These are phyloP conservation scores for Neoarthrinium moseri DNA, from an alignment of 2,329 filamentous ascomycete species.

Conservation along the genomic window DNA sequence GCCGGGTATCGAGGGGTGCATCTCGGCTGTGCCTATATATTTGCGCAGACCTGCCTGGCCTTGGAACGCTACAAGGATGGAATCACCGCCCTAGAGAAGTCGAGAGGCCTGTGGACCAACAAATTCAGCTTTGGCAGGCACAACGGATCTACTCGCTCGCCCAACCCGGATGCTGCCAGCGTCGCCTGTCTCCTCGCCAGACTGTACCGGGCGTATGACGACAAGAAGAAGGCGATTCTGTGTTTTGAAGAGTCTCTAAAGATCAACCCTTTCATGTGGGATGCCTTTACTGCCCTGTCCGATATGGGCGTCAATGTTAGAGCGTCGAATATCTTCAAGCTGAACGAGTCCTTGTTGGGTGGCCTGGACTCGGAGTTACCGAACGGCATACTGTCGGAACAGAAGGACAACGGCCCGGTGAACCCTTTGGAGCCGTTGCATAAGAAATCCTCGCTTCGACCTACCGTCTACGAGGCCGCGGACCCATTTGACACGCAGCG, in stretches of 20 bases:
- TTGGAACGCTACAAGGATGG: conserved; percentile 80
- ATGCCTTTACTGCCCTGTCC: conserved; percentile 86
- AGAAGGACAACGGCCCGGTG: conserved; percentile 32
- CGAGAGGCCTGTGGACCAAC: conserved; percentile 70
- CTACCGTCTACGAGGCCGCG: conserved; percentile 31
- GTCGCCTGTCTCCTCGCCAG: conserved; percentile 84
- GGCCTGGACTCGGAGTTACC: conserved; percentile 40
- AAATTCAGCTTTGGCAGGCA: conserved; percentile 82
- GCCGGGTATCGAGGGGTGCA: conserved; percentile 70
- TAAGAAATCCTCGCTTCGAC: conserved; percentile 41
- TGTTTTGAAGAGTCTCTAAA: conserved; percentile 88
- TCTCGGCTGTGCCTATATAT: conserved; percentile 85
- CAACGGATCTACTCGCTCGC: conserved; percentile 70
- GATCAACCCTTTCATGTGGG: conserved; percentile 95
- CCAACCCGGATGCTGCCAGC: conserved; percentile 78
- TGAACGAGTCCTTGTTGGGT: conserved; percentile 55
- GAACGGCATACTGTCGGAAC: conserved; percentile 30
- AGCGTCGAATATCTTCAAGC: conserved; percentile 82
- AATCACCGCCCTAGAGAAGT: conserved; percentile 79
- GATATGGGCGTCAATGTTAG: conserved; percentile 82
- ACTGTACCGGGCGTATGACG: conserved; percentile 78
- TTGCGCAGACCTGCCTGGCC: conserved; percentile 82
- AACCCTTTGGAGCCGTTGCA: conserved; percentile 37
- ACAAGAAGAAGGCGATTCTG: conserved; percentile 78
- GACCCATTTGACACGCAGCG: conserved; percentile 54